phyloP scores from a whole-genome alignment of 495 filamentous ascomycete species.

The Pseudevernia furfuracea region DNA sequence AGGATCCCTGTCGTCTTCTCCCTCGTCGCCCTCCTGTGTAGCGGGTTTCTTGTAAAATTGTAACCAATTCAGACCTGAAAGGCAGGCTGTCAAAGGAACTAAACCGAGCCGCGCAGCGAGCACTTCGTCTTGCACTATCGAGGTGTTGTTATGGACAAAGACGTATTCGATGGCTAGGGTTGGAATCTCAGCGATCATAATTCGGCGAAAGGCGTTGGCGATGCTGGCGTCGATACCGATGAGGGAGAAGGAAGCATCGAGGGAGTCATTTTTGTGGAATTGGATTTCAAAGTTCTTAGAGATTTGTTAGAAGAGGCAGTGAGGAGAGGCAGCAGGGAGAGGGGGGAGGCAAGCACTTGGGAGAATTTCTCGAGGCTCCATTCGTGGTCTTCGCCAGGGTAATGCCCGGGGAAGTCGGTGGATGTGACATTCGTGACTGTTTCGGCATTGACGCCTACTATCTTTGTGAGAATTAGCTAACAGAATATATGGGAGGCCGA shows the following conservation, averaged over 20 bases:
- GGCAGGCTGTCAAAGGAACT: slow-evolving; percentile 74
- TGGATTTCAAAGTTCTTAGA: slow-evolving; percentile 58
- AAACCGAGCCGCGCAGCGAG: slow-evolving; percentile 82
- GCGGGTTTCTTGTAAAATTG: slow-evolving; percentile 60
- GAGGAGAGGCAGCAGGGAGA: not conserved
- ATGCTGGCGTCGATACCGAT: slow-evolving; percentile 86
- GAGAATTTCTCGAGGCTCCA: slow-evolving; percentile 77
- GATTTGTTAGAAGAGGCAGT: slow-evolving; percentile 16
- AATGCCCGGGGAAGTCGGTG: slow-evolving; percentile 85
- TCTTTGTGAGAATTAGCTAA: slow-evolving; percentile 39
- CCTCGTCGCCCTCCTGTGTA: slow-evolving; percentile 27
- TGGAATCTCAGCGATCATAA: slow-evolving; percentile 90
- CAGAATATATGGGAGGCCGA: slow-evolving; percentile 18
- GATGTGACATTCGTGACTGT: slow-evolving; percentile 81
- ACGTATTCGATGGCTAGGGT: slow-evolving; percentile 88
- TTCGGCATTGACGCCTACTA: slow-evolving; percentile 77
- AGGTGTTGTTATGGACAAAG: slow-evolving; percentile 90
- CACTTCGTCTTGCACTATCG: slow-evolving; percentile 95
- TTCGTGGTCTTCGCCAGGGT: slow-evolving; percentile 78
- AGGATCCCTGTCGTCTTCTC: slow-evolving; percentile 40
- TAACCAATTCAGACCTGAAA: slow-evolving; percentile 68
- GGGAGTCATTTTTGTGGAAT: slow-evolving; percentile 71
- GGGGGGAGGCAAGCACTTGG: slow-evolving; percentile 34
- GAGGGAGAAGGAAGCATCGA: slow-evolving; percentile 79
- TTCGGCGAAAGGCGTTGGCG: slow-evolving; percentile 96